A percentile compares a stretch with the other conserved stretches of the same genome.
Evolutionary conservation across 441 rosid genomes (phyloP).

Genomic region (Arabidopsis hybrid): DNA sequence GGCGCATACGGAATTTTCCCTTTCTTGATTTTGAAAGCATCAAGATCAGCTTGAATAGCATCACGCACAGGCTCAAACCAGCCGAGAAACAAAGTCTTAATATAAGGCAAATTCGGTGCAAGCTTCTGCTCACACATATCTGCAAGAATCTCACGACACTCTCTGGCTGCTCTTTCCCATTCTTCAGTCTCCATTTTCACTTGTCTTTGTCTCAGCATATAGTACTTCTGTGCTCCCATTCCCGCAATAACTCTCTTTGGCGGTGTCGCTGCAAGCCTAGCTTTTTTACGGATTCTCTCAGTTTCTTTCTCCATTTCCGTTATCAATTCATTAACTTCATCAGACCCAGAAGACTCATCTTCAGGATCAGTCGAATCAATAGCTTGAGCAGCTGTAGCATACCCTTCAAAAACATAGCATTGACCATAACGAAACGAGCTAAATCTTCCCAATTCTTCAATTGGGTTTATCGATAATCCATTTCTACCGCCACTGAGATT

Average conservation of each 20-base stretch:
- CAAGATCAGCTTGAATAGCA: slow-evolving; percentile 78
- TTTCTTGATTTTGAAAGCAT: slow-evolving; percentile 47
- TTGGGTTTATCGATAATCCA: slow-evolving; percentile 38
- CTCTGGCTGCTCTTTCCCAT: slow-evolving; percentile 87
- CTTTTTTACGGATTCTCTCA: slow-evolving; percentile 40
- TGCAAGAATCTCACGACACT: slow-evolving; percentile 76
- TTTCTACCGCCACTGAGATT: slow-evolving; percentile 38
- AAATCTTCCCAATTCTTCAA: slow-evolving; percentile 36
- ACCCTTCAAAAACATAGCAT: slow-evolving; percentile 43
- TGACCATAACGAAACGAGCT: slow-evolving; percentile 32
- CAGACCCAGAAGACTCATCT: slow-evolving; percentile 74
- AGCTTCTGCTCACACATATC: slow-evolving; percentile 97
- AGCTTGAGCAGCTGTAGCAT: slow-evolving; percentile 66
- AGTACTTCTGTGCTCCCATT: slow-evolving; percentile 63
- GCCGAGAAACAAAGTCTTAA: slow-evolving; percentile 84
- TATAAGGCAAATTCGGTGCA: slow-evolving; percentile 90
- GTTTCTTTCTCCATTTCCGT: slow-evolving; percentile 54
- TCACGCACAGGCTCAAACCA: slow-evolving; percentile 94
- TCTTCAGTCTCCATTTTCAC: slow-evolving; percentile 90
- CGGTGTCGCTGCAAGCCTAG: slow-evolving; percentile 43
- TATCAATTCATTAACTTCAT: slow-evolving; percentile 64
- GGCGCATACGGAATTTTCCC: slow-evolving; percentile 55
- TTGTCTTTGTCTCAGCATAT: slow-evolving; percentile 64
- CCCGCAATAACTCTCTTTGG: slow-evolving; percentile 62
- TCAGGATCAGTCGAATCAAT: slow-evolving; percentile 67